phyloP scores from a whole-genome alignment of 345 rosid species.

The Reutealis trisperma region DNA sequence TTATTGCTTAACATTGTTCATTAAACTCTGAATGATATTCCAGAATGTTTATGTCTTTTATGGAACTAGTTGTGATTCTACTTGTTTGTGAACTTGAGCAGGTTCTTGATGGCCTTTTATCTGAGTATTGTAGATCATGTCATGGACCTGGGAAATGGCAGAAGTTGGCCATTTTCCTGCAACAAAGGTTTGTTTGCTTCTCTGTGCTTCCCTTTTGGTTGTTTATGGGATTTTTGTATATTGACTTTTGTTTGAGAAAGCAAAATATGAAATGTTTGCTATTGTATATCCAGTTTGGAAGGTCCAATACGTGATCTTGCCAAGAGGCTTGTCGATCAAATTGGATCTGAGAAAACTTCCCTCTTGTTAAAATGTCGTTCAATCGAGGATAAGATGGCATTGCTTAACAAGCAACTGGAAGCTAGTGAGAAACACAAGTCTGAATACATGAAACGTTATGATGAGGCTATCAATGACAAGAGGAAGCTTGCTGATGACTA shows the following conservation, averaged over 20 bases:
- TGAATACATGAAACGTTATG: constrained; percentile 86
- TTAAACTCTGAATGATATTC: background rate
- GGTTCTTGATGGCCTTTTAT: constrained; percentile 78
- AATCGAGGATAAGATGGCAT: constrained; percentile 76
- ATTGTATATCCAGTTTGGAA: constrained; percentile 62
- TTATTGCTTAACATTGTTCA: background rate
- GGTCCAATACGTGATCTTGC: constrained; percentile 84
- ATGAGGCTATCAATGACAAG: constrained; percentile 91
- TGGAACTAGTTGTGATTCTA: background rate
- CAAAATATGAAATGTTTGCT: background rate
- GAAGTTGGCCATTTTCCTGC: constrained; percentile 79
- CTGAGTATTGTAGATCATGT: constrained; percentile 73
- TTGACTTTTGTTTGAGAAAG: background rate
- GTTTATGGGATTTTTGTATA: background rate
- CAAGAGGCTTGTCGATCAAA: constrained; percentile 71
- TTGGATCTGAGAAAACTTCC: constrained; percentile 84
- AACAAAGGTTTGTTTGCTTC: constrained; percentile 62
- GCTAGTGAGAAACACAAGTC: constrained; percentile 84
- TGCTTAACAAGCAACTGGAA: constrained; percentile 77
- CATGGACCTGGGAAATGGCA: constrained; percentile 96
- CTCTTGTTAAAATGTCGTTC: constrained; percentile 75
- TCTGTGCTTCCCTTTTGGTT: background rate
- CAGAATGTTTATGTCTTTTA: background rate
- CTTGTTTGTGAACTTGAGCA: constrained; percentile 33
- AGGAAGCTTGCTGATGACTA: constrained; percentile 87